A percentile compares a stretch with the other conserved stretches of the same genome.
Evolutionary conservation across 495 filamentous ascomycete species (phyloP).

Genomic region (Rhizodiscina lignyota): DNA sequence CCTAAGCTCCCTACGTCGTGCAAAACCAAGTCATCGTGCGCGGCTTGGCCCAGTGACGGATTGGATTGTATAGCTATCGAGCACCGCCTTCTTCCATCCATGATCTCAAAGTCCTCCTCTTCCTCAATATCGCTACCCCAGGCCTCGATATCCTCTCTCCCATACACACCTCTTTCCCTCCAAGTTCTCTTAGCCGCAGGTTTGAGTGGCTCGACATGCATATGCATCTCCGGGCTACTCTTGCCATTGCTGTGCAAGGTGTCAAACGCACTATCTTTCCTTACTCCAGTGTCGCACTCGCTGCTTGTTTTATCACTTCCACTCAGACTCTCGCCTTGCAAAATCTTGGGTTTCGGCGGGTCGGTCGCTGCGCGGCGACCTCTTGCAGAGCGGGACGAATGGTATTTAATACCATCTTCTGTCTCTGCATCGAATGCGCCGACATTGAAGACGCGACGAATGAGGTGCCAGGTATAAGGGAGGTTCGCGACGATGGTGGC

Average conservation of each 20-base stretch:
- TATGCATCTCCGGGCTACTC: too few relatives aligned
- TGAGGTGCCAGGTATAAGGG: constrained; percentile 42
- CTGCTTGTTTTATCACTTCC: neutral
- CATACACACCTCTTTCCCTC: constrained; percentile 1
- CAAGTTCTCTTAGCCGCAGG: neutral
- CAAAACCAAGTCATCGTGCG: too few relatives aligned
- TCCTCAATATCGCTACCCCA: too few relatives aligned
- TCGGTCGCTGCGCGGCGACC: neutral
- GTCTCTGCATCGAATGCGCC: constrained; percentile 22
- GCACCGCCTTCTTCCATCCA: too few relatives aligned
- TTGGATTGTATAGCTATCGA: too few relatives aligned
- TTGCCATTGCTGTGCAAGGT: too few relatives aligned
- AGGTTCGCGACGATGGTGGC: constrained; percentile 48
- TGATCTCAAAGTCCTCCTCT: too few relatives aligned
- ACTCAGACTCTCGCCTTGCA: too few relatives aligned
- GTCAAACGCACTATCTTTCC: too few relatives aligned
- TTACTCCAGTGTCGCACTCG: too few relatives aligned
- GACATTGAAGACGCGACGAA: constrained; percentile 35
- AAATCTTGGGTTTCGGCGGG: neutral
- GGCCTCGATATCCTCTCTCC: constrained; percentile 2
- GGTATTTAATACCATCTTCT: constrained; percentile 3
- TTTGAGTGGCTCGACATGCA: neutral
- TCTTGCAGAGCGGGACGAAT: constrained; percentile 12
- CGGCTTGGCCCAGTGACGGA: too few relatives aligned
- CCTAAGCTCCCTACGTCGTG: too few relatives aligned